Evolutionary conservation across 2,329 filamentous ascomycete genomes (phyloP).

Genomic region (Phaeosphaeriaceae sp.): DNA sequence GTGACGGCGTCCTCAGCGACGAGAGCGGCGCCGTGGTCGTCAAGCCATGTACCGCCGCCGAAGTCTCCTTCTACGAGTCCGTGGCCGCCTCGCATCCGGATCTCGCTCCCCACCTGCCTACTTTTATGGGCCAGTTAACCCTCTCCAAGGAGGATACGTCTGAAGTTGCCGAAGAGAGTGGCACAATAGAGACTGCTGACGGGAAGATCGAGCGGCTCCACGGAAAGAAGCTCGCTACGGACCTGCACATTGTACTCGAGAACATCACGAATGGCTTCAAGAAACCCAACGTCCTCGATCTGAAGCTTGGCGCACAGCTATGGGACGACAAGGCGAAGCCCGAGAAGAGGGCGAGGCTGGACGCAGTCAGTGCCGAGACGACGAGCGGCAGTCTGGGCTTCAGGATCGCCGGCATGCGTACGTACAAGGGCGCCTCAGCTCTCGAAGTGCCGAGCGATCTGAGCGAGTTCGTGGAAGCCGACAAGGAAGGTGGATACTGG

Average conservation of each 20-base stretch:
- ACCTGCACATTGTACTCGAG: slow-evolving; percentile 81
- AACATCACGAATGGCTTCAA: slow-evolving; percentile 83
- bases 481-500: slow-evolving; percentile 61
- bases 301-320: slow-evolving; percentile 85
- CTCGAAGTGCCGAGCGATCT: slow-evolving; percentile 30
- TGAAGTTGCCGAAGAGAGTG: slow-evolving; percentile 29
- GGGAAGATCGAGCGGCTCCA: slow-evolving; percentile 51
- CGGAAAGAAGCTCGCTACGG: slow-evolving; percentile 74
- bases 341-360: slow-evolving; percentile 65
- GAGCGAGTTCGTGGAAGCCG: slow-evolving; percentile 43
- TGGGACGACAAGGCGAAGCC: slow-evolving; percentile 76
- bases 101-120: slow-evolving; percentile 82
- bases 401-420: slow-evolving; percentile 70
- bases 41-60: slow-evolving; percentile 87
- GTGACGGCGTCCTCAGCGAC: slow-evolving; percentile 89
- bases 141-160: slow-evolving; percentile 52
- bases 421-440: slow-evolving; percentile 53
- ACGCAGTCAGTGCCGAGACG: slow-evolving; percentile 65
- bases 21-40: slow-evolving; percentile 84
- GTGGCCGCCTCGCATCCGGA: slow-evolving; percentile 70
- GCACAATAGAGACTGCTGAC: slow-evolving; percentile 33
- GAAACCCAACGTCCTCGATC: slow-evolving; percentile 87
- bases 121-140: slow-evolving; percentile 79
- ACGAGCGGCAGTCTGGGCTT: slow-evolving; percentile 68
- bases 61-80: slow-evolving; percentile 89